Base-by-base conservation (phyloP, 2,329 filamentous ascomycete genomes). In the Neonectria coccinea region DNA sequence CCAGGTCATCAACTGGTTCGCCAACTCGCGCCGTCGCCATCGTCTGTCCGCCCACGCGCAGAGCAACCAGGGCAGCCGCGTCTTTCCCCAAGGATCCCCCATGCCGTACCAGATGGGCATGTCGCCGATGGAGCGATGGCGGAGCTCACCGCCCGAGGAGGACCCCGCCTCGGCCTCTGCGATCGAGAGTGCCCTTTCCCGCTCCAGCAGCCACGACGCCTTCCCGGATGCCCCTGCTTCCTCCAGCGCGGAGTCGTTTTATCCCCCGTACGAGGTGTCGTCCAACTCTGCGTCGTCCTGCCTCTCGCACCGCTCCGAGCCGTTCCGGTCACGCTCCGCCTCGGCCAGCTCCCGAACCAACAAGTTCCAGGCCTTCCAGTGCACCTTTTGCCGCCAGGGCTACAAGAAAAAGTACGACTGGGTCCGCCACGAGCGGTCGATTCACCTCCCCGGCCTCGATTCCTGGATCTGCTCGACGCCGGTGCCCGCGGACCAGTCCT, bases 401-500 rank as follows among this genome's bases (percentile, higher is more conserved):
- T 82, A 82, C 57, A 77, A 76, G 57, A 81, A 79, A 56, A 79
- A 77, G 45, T 80, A 80, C 56, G 80, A 82, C 57, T 80, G 79
- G 78, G 73, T 77, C 12, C 77, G 85, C 1, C 85, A 87, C 66
- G 85, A 86, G 63, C 79, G 84, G 44, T 83, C 83, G 1, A 75
- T 86, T 4, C 84, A 86, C 66, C 72, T 85, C 2, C 76, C 83
- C 5, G 76, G 77, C 0, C 76, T 79, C 5, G 75, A 78, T 41
- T 76, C 75, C 0, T 87, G 82, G 83, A 81, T 88, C 5, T 89
- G 87, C 67, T 81, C 82, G 0, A 79, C 78, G 1, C 79, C 79
- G 4, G 62, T 78, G 4, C 68, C 73, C 1, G 60, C 70, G 1
- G 71, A 73, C n/a, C 74, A 79, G 57, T 71, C 86, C 0, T 75